phyloP scores from a whole-genome alignment of 495 filamentous ascomycete species.

The Annulohypoxylon nitens region DNA sequence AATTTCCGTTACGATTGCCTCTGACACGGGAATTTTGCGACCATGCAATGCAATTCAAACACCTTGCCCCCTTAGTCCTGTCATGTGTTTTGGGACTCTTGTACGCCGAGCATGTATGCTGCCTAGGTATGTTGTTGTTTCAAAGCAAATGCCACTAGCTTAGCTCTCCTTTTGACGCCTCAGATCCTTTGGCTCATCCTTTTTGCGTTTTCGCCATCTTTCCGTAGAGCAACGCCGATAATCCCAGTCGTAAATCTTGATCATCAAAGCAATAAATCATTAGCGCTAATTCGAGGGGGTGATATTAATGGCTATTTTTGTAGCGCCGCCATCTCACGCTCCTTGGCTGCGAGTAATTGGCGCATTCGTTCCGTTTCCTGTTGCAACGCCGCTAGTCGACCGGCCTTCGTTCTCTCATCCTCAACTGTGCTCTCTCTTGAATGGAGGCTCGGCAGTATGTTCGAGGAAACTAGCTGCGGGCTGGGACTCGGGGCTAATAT shows the following conservation, averaged over 20 bases:
- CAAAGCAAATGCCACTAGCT: slow-evolving; percentile 27
- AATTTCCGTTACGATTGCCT: slow-evolving; percentile 8
- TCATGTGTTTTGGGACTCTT: slow-evolving; percentile 23
- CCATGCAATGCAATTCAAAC: slow-evolving; percentile 26
- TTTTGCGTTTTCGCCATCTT: slow-evolving; percentile 26
- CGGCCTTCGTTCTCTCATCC: slow-evolving; percentile 68
- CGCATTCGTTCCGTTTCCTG: slow-evolving; percentile 83
- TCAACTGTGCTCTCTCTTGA: slow-evolving; percentile 61
- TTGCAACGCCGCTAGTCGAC: slow-evolving; percentile 74
- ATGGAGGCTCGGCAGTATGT: slow-evolving; percentile 50
- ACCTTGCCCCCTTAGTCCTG: slow-evolving; percentile 21
- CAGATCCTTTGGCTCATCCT: slow-evolving; percentile 11
- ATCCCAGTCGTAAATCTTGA: slow-evolving; percentile 32
- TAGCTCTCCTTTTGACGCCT: slow-evolving; percentile 27
- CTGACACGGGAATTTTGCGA: slow-evolving; percentile 6
- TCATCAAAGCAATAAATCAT: slow-evolving; percentile 30
- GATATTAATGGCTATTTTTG: slow-evolving; percentile 48
- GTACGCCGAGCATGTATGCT: slow-evolving; percentile 44
- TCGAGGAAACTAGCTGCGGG: slow-evolving; percentile 48
- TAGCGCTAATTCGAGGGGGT: background rate
- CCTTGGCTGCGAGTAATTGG: slow-evolving; percentile 78
- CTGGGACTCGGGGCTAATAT: slow-evolving; percentile 55
- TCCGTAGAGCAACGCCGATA: slow-evolving; percentile 24
- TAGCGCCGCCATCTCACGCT: slow-evolving; percentile 81
- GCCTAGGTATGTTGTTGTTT: slow-evolving; percentile 26